Percentiles rank a stretch among this genome's conserved stretches.
Evolutionary conservation across 805 yeast species (phyloP).

Genomic region (Blastobotrys robertii): DNA sequence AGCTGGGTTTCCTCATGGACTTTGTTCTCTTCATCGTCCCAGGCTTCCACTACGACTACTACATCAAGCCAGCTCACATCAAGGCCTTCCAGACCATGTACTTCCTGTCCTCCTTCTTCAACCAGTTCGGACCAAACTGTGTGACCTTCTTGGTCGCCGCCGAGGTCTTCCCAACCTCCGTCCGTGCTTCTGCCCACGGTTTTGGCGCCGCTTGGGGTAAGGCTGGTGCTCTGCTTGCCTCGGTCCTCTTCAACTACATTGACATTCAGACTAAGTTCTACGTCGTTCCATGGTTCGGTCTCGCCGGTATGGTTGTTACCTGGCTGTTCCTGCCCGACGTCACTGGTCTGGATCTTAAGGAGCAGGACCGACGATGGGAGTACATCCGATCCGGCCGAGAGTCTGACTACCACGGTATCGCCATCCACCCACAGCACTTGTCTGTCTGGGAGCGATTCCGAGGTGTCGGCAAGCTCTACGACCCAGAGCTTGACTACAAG

Average conservation of each 20-base stretch:
- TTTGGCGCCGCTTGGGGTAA: constrained; percentile 53
- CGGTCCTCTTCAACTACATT: constrained; percentile 26
- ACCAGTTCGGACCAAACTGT: constrained; percentile 54
- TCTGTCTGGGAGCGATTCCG: constrained; percentile 25
- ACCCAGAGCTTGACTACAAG: constrained; percentile 27
- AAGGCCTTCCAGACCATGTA: constrained; percentile 40
- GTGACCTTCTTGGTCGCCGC: constrained; percentile 54
- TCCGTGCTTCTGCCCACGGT: constrained; percentile 58
- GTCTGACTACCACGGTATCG: constrained; percentile 28
- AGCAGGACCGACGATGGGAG: constrained; percentile 28
- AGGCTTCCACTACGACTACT: constrained; percentile 40
- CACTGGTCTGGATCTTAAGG: constrained; percentile 26
- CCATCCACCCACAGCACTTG: constrained; percentile 24
- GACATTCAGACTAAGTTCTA: constrained; percentile 23
- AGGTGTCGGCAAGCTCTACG: constrained; percentile 25
- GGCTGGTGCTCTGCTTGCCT: constrained; percentile 50
- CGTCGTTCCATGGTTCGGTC: constrained; percentile 28
- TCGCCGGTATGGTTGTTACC: constrained; percentile 26
- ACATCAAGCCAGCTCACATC: constrained; percentile 16
- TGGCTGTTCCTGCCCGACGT: constrained; percentile 25
- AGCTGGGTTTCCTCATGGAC: constrained; percentile 44
- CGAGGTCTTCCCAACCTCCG: constrained; percentile 52
- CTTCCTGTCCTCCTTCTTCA: constrained; percentile 49
- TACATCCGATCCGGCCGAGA: constrained; percentile 23
- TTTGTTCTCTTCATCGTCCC: constrained; percentile 43